Evolutionary conservation across 140 eudicot species (phyloP), one percentile per base, ranked within the genome.

Genomic region (Erigeron philadelphicus): DNA sequence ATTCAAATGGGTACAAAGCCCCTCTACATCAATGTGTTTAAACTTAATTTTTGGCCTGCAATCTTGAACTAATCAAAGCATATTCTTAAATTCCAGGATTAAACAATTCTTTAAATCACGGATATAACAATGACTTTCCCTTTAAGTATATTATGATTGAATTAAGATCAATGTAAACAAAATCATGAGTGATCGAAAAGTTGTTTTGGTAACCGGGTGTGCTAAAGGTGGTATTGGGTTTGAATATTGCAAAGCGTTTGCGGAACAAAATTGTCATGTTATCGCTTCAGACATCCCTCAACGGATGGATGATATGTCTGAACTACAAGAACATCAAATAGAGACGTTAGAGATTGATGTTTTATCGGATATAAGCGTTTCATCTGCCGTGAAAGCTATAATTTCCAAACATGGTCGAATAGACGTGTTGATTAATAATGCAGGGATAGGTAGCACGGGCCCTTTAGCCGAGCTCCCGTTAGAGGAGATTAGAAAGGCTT

Each of bases 211-310:
- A 58, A 89, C 96, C 8, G 95, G 96, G 5, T 89, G 96, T 42
- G 88, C 89, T 72, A 86, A 80, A 80, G 96, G 96, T 1, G 95
- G 96, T 72, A 88, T 88, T 7, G 96, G 96, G 64, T 82, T 83
- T 49, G 96, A 85, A 56, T 81, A 83, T 12, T 84, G 90, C 84
- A 86, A 80, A 75, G 91, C 96, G 6, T 89, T 89, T 70, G 95
- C 89, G 0, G 83, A 75, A 47, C 83, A 81, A 46, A 84, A 86
- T 7, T 89, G 96, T 35, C 76, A 16, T 9, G 95, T 89, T 38
- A 68, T 86, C 16, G 96, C 96, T 4, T 73, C 96, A 1, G 93
- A 86, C 56, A 74, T 89, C 72, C 9, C 85, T 9, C 76, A 76
- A 60, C 69, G 88, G 21, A 77, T 84, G 78, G 62, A 58, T 12